These are phyloP conservation scores for Nepenthes alata DNA, from an alignment of 179 eudicot genomes.

Conservation along the genomic window DNA sequence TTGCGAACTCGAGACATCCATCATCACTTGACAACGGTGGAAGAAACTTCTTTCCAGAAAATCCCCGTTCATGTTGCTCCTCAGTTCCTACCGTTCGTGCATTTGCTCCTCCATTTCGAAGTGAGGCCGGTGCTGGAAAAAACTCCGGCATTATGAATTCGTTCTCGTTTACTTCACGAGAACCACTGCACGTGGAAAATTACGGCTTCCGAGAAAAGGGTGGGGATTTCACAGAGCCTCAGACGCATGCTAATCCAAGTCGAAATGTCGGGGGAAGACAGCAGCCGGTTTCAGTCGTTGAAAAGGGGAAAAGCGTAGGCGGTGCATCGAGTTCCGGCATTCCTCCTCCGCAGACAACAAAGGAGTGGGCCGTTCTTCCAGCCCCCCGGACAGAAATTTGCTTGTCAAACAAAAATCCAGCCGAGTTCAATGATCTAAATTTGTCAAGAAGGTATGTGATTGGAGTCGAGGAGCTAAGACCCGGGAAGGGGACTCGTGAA, in stretches of 20 bases:
- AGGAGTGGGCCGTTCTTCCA: background rate
- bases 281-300: too few species aligned
- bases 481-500: constrained; percentile 6
- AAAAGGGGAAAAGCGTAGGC: too few species aligned
- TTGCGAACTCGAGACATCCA: constrained; percentile 14
- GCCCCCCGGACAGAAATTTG: constrained; percentile 12
- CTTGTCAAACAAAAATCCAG: constrained; percentile 20
- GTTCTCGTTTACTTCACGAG: constrained; percentile 21
- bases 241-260: too few species aligned
- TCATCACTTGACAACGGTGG: constrained; percentile 8
- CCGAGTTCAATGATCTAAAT: constrained; percentile 18
- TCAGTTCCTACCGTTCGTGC: constrained; percentile 5
- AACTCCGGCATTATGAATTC: constrained; percentile 11
- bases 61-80: constrained; percentile 20
- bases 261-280: too few species aligned
- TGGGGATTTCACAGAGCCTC: too few species aligned
- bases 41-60: constrained; percentile 3
- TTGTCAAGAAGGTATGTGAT: constrained; percentile 12
- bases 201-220: background rate
- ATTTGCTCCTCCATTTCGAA: constrained; percentile 11
- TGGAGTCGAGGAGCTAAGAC: constrained; percentile 15
- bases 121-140: constrained; percentile 5
- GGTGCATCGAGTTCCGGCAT: too few species aligned
- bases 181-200: constrained; percentile 13
- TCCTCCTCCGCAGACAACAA: too few species aligned